Base-by-base conservation (phyloP, 139 green algal species). In the Asterochloris erici region DNA sequence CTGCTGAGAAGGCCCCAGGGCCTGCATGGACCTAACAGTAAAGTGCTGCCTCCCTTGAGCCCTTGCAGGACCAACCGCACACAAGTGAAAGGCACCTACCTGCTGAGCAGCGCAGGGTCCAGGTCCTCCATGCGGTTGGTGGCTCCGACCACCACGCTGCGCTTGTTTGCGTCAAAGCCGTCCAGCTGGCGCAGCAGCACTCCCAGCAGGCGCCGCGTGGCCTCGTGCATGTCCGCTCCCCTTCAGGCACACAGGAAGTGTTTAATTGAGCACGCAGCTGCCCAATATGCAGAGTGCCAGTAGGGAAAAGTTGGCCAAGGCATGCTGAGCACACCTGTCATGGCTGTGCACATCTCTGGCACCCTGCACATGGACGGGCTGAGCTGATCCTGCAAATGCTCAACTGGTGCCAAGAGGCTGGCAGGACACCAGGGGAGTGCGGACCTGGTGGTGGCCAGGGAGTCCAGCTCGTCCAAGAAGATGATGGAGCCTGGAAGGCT, bases 101-200 rank as follows among this genome's bases (percentile, higher is more conserved):
- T 82, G 61, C 83, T 93, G 63, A 94, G 87, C 74, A 98, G 90
- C 14, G 94, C 95, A 0, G 95, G 84, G 83, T 99, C 95, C 23
- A 99, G 83, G 87, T 98, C 95, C 77, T 92, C 68, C 62, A 92
- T 91, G 21, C 95, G 84, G 88, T 98, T 98, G 79, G 95, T 98
- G 47, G 95, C 95, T 0, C 90, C 95, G 16, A 98, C 95, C 17
- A 98, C 86, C 2, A 98, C 88, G 4, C 81, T 90, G 63, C 85
- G 76, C 60, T 85, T 86, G 79, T 85, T 85, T 23, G 83, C 69
- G 4, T 91, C 83, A 28, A 96, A 94, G 6, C 93, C 95, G 74
- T 97, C 91, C 76, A 98, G 89, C 85, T 97, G 88, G 19, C 95
- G 88, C 78, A 98, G 87, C 85, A 98, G 91, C 82, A 98, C 96